Percentiles rank a stretch among this genome's conserved stretches.
Conservation (phyloP, 208 protist species). For the Acanthamoeba castellanii region DNA sequence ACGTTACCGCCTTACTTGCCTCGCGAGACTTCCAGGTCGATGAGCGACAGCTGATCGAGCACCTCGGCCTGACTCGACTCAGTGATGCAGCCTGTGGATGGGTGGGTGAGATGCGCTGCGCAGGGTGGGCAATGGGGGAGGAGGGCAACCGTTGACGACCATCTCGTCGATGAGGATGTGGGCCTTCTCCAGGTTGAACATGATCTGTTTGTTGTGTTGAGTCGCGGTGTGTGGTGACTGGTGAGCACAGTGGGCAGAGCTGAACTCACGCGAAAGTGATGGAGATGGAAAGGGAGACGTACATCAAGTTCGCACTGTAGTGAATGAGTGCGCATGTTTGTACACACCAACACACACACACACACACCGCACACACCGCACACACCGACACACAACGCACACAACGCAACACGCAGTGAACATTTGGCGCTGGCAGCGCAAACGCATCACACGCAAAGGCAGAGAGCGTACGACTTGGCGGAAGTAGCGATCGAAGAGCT, state of each 20-base stretch:
- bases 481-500: conserved; percentile 94
- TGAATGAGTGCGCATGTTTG: background rate
- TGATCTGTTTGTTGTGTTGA: conserved; percentile 82
- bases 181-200: conserved; percentile 96
- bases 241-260: background rate
- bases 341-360: background rate
- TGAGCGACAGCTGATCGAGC: conserved; percentile 88
- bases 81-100: conserved; percentile 80
- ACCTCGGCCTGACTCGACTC: conserved; percentile 94
- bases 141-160: conserved; percentile 90
- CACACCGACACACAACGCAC: too few relatives aligned
- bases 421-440: background rate
- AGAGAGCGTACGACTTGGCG: conserved; percentile 79
- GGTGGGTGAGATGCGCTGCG: background rate
- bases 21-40: conserved; percentile 82
- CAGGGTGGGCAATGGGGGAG: background rate
- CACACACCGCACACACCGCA: background rate
- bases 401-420: background rate
- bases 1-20: background rate
- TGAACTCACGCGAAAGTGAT: background rate
- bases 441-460: background rate
- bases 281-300: background rate
- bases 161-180: conserved; percentile 96
- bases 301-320: conserved; percentile 92
- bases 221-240: background rate